Conservation (phyloP, 352 stramenopile genomes). For the Phytophthora macrochlamydospora region DNA sequence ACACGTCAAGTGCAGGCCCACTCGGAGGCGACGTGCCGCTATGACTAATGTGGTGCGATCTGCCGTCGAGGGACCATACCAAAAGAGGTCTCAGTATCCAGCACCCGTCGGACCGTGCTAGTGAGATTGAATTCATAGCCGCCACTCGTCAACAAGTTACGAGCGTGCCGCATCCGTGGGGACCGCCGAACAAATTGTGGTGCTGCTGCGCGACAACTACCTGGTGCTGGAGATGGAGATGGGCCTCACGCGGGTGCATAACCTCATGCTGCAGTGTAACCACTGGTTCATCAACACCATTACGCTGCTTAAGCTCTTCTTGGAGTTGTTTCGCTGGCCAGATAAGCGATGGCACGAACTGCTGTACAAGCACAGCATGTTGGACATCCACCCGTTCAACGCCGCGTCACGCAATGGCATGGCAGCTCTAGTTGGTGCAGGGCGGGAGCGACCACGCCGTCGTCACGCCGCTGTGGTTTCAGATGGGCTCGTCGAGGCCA, state of each 20-base stretch:
- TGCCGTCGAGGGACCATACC: no score
- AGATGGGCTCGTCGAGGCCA: no score
- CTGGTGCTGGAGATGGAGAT: slow-evolving; percentile 91
- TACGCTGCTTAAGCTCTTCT: slow-evolving; percentile 95
- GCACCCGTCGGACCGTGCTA: no score
- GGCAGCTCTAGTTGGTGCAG: slow-evolving; percentile 93
- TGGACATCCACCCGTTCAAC: slow-evolving; percentile 90
- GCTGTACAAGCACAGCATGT: slow-evolving; percentile 96
- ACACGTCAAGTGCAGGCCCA: no score
- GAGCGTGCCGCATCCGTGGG: no score
- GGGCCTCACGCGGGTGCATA: slow-evolving; percentile 94
- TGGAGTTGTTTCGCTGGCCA: slow-evolving; percentile 95
- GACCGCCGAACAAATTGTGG: slow-evolving; percentile 92
- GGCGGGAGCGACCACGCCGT: slow-evolving; percentile 86
- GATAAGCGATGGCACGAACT: slow-evolving; percentile 96
- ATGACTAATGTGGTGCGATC: no score
- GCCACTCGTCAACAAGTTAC: no score
- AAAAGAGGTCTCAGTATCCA: no score
- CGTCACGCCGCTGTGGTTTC: slow-evolving; percentile 91
- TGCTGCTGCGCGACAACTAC: slow-evolving; percentile 91
- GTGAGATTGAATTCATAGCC: no score
- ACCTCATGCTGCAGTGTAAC: slow-evolving; percentile 97
- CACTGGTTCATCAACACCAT: slow-evolving; percentile 92
- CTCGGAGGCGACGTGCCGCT: no score
- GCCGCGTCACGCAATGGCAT: slow-evolving; percentile 94